phyloP scores from a whole-genome alignment of 331 rosid genomes.

The Malus hybrid region DNA sequence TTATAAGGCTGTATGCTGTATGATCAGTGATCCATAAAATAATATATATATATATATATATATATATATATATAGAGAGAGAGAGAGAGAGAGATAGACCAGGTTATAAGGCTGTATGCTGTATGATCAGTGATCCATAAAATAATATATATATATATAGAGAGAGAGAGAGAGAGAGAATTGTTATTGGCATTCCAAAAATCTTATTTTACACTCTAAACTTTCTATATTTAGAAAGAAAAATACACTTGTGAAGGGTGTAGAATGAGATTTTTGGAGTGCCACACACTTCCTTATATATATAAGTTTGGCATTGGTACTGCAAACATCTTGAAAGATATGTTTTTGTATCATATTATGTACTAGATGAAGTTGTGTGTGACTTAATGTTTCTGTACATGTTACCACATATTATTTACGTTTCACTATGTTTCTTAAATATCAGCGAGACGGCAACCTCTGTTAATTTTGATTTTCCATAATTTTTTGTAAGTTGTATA shows the following conservation, averaged over 20 bases:
- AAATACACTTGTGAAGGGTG: too few species aligned
- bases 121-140: conserved; percentile 43
- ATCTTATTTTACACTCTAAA: too few species aligned
- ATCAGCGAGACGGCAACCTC: neutral
- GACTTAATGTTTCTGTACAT: conserved; percentile 6
- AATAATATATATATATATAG: neutral
- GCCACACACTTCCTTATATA: too few species aligned
- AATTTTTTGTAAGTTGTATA: neutral
- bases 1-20: conserved; percentile 70
- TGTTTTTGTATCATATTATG: neutral
- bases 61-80: too few species aligned
- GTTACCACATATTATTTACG: neutral
- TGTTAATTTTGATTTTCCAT: neutral
- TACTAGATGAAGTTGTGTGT: neutral
- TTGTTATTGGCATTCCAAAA: too few species aligned
- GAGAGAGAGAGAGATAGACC: conserved; percentile 38
- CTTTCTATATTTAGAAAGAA: too few species aligned
- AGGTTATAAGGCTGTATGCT: conserved; percentile 62
- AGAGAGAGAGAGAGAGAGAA: too few species aligned
- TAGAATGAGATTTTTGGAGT: too few species aligned
- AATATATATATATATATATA: too few species aligned
- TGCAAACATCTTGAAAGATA: neutral
- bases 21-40: conserved; percentile 28
- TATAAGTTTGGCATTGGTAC: too few species aligned
- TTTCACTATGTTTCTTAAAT: neutral